These are phyloP conservation scores for Chamaenerion angustifolium DNA, from an alignment of 345 rosid genomes.

Conservation along the genomic window DNA sequence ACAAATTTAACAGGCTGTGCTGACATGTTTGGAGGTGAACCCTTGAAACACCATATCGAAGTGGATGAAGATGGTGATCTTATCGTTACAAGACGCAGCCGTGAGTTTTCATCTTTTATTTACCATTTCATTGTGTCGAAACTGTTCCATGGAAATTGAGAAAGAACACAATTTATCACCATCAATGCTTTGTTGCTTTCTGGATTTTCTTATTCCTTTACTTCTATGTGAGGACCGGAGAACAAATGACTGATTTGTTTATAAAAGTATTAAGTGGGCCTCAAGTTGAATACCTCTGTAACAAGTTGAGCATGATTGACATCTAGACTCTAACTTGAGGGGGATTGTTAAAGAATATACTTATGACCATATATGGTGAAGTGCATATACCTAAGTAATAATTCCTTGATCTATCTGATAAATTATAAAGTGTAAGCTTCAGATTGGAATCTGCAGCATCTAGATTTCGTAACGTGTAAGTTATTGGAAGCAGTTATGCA, in stretches of 20 bases:
- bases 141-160: background rate
- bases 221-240: too few relatives aligned
- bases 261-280: too few relatives aligned
- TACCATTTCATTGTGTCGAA: background rate
- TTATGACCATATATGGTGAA: too few relatives aligned
- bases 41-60: conserved; percentile 5
- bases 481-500: background rate
- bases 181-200: too few relatives aligned
- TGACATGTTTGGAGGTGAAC: conserved; percentile 6
- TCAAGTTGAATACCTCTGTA: too few relatives aligned
- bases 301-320: too few relatives aligned
- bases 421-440: background rate
- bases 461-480: background rate
- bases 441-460: background rate
- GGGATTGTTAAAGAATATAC: too few relatives aligned
- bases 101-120: conserved; percentile 17
- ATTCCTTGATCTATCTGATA: too few relatives aligned
- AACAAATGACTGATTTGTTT: too few relatives aligned
- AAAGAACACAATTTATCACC: background rate
- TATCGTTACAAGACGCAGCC: conserved; percentile 44
- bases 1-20: background rate
- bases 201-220: too few relatives aligned
- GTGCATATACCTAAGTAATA: too few relatives aligned
- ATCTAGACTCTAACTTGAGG: too few relatives aligned
- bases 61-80: conserved; percentile 86